A percentile compares a stretch with the other conserved stretches of the same genome.
These are phyloP conservation scores for Chrysosporium queenslandicum DNA, from an alignment of 2,329 filamentous ascomycete genomes.

Conservation along the genomic window DNA sequence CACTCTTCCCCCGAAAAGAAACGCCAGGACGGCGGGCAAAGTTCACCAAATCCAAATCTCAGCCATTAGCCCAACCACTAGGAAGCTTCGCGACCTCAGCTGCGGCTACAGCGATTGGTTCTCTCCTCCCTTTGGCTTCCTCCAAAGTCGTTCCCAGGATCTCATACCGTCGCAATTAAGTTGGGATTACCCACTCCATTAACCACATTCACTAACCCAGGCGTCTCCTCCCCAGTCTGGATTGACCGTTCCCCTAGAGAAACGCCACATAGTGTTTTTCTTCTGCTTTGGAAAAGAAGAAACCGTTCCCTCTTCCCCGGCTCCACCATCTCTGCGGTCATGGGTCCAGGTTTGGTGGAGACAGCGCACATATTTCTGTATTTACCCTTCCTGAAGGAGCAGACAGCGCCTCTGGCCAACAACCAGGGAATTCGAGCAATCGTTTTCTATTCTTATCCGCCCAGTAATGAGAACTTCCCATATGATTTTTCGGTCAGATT, in stretches of 20 bases:
- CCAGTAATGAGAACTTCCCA: not conserved
- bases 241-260: conserved; percentile 6
- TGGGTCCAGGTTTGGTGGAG: conserved; percentile 8
- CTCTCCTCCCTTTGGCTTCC: not conserved
- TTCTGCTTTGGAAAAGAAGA: conserved; percentile 9
- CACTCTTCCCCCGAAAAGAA: not conserved
- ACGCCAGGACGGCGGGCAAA: not conserved
- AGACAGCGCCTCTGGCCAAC: not conserved
- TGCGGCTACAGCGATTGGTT: conserved; percentile 6
- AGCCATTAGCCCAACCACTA: conserved; percentile 1
- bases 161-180: conserved; percentile 8
- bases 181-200: conserved; percentile 1
- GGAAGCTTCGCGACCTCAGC: conserved; percentile 4
- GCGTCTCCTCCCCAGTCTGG: conserved; percentile 5
- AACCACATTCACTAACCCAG: conserved; percentile 5
- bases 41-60: conserved; percentile 4
- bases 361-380: not conserved
- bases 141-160: conserved; percentile 3
- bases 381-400: not conserved
- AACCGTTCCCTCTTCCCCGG: conserved; percentile 15
- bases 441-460: not conserved
- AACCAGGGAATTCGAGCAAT: not conserved
- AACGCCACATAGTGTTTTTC: conserved; percentile 14
- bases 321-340: conserved; percentile 13
- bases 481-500: not conserved